A percentile compares a stretch with the other conserved stretches of the same genome.
Conservation (phyloP, 2,329 filamentous ascomycete genomes). For the Xylariaceae sp. region DNA sequence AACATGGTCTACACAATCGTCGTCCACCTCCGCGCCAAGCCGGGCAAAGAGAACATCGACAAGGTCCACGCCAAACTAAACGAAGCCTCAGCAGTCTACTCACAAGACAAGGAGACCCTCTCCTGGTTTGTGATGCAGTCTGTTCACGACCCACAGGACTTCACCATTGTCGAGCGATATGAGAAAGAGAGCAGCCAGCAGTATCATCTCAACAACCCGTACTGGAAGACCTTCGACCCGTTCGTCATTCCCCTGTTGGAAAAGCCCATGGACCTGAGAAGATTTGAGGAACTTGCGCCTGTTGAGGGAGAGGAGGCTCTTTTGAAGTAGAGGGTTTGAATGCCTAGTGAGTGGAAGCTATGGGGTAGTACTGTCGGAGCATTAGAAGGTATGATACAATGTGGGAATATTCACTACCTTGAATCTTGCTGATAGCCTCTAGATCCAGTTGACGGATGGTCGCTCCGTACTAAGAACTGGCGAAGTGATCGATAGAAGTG, state of each 20-base stretch:
- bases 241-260: constrained; percentile 68
- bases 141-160: constrained; percentile 61
- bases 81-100: constrained; percentile 70
- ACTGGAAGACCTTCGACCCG: constrained; percentile 73
- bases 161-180: constrained; percentile 74
- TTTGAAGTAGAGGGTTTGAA: constrained; percentile 14
- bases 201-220: constrained; percentile 64
- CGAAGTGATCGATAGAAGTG: no score
- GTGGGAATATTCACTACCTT: no score
- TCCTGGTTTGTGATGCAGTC: constrained; percentile 78
- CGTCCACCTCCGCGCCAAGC: constrained; percentile 67
- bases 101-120: constrained; percentile 65
- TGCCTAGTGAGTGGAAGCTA: no score
- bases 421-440: no score
- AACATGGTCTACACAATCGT: constrained; percentile 66
- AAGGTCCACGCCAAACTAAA: constrained; percentile 69
- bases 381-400: no score
- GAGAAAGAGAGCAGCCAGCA: constrained; percentile 60
- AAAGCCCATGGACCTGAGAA: constrained; percentile 64
- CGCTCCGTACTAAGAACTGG: no score
- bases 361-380: no score
- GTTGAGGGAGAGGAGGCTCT: constrained; percentile 32
- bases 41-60: constrained; percentile 57
- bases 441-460: no score
- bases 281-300: constrained; percentile 59